phyloP scores from a whole-genome alignment of 2,329 filamentous ascomycete genomes.

The Aspergillus sp. region DNA sequence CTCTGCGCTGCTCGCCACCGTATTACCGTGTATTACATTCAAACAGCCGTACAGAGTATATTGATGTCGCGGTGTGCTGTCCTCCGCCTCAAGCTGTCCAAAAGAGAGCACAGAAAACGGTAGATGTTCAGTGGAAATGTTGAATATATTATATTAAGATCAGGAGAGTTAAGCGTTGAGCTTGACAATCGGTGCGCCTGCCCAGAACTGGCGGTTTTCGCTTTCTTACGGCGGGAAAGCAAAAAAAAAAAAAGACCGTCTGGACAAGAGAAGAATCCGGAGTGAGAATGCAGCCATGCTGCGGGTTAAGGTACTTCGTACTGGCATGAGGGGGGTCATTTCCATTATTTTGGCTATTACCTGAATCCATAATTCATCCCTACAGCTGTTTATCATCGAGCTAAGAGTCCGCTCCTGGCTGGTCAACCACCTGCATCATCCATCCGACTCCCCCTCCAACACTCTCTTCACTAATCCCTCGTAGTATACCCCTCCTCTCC shows the following conservation, averaged over 20 bases:
- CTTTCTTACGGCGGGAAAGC: slow-evolving; percentile 21
- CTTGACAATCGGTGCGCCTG: not conserved
- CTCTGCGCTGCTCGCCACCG: slow-evolving; percentile 1
- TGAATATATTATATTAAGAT: not conserved
- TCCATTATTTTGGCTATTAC: slow-evolving; percentile 7
- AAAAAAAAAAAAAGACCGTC: slow-evolving; percentile 12
- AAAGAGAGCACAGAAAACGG: not conserved
- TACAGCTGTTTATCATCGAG: slow-evolving; percentile 5
- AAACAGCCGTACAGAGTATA: not conserved
- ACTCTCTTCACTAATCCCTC: not conserved
- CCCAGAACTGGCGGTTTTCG: slow-evolving; percentile 5
- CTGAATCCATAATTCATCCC: slow-evolving; percentile 8
- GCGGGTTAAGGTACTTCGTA: slow-evolving; percentile 9
- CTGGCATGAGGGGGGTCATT: not conserved
- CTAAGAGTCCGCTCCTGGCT: slow-evolving; percentile 8
- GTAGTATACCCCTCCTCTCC: slow-evolving; percentile 2
- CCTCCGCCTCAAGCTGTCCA: not conserved
- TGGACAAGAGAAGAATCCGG: slow-evolving; percentile 12
- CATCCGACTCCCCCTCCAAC: slow-evolving; percentile 1
- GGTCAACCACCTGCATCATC: slow-evolving; percentile 7
- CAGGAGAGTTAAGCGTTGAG: not conserved
- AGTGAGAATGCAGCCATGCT: not conserved
- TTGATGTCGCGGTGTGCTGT: not conserved
- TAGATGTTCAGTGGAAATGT: not conserved
- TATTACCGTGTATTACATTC: not conserved